Percentiles rank a stretch among this genome's conserved stretches.
Conservation (phyloP, 2,329 filamentous ascomycete species). For the Aureobasidium sp. region DNA sequence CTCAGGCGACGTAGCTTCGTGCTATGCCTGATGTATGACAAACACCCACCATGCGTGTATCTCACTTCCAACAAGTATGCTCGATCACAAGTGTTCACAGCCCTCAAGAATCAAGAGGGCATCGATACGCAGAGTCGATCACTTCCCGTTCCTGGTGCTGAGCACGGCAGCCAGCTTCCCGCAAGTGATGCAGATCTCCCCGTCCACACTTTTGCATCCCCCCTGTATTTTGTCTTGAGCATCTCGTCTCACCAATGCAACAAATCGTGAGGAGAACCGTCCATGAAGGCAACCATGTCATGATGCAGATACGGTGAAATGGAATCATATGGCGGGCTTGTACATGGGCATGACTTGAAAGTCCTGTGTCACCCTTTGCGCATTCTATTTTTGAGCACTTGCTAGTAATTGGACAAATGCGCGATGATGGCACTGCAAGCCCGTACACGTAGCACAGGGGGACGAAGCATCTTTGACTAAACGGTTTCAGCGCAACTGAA, state of each 20-base stretch:
- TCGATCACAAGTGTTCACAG: neutral
- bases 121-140: neutral
- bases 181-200: constrained; percentile 5
- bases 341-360: neutral
- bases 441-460: no score
- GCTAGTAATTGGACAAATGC: neutral
- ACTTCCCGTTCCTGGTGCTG: constrained; percentile 3
- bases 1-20: no score
- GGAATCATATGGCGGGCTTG: neutral
- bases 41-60: no score
- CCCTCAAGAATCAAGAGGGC: neutral
- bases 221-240: neutral
- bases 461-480: no score
- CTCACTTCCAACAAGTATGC: no score
- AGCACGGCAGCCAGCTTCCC: neutral
- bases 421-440: constrained; percentile 8
- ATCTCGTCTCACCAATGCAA: no score
- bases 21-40: no score
- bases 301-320: neutral
- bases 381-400: constrained; percentile 4
- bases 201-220: neutral
- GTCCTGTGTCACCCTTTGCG: neutral
- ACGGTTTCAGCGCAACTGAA: neutral
- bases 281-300: neutral
- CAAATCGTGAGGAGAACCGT: neutral